These are phyloP conservation scores for Phyllosticta capitalensis DNA, from an alignment of 2,329 filamentous ascomycete species.

Conservation along the genomic window DNA sequence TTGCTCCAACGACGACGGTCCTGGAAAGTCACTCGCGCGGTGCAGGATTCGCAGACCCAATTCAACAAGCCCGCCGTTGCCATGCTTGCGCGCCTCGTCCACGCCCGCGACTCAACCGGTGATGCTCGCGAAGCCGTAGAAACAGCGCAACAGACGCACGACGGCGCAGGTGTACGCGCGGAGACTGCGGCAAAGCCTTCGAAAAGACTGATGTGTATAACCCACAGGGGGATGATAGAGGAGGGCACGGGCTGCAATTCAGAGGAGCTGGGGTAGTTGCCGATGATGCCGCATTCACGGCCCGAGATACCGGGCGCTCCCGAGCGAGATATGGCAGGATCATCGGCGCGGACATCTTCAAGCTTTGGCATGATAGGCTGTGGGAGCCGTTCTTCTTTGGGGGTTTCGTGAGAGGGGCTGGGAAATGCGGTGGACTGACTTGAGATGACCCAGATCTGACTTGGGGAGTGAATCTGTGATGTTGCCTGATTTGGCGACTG, in stretches of 20 bases:
- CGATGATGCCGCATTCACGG: background rate
- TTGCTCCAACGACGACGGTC: constrained; percentile 18
- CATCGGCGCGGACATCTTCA: background rate
- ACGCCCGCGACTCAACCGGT: constrained; percentile 30
- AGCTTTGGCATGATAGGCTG: background rate
- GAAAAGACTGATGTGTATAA: constrained; percentile 29
- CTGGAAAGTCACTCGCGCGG: constrained; percentile 10
- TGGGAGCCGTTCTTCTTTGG: no score
- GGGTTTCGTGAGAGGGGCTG: no score
- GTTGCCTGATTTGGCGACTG: no score
- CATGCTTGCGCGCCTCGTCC: constrained; percentile 26
- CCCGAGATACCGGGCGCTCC: background rate
- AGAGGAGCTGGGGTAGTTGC: background rate
- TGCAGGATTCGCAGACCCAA: constrained; percentile 24
- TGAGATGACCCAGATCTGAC: no score
- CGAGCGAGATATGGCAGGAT: background rate
- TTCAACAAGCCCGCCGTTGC: constrained; percentile 23
- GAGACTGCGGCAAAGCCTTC: constrained; percentile 29
- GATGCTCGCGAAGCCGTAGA: constrained; percentile 31
- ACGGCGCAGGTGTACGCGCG: constrained; percentile 27
- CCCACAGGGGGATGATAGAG: constrained; percentile 30
- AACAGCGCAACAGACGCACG: constrained; percentile 30
- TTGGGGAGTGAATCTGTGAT: no score
- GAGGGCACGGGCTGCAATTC: background rate
- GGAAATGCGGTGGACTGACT: no score